Conservation (phyloP, 2,329 filamentous ascomycete species). For the Fusarium xyrophilum region DNA sequence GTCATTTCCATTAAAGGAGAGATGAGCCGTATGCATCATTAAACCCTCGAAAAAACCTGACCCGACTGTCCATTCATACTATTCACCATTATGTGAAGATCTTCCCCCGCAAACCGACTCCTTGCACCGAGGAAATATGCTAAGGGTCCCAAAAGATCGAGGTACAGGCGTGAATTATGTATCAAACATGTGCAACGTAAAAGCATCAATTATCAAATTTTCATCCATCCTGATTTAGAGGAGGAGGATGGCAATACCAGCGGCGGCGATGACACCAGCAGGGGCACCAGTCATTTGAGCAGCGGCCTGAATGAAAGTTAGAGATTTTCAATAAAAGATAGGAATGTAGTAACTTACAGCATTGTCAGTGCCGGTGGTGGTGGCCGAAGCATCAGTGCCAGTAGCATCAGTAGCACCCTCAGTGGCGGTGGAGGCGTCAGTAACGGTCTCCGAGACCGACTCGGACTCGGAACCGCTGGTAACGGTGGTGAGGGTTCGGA, state of each 20-base stretch:
- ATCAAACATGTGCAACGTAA: slow-evolving; percentile 51
- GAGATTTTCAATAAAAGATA: background rate
- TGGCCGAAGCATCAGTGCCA: slow-evolving; percentile 27
- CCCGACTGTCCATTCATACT: slow-evolving; percentile 42
- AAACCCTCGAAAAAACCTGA: slow-evolving; percentile 44
- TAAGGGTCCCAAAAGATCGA: slow-evolving; percentile 41
- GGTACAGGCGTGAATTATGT: slow-evolving; percentile 52
- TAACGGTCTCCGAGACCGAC: slow-evolving; percentile 29
- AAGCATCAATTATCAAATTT: slow-evolving; percentile 37
- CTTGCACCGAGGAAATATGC: slow-evolving; percentile 36
- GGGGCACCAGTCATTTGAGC: slow-evolving; percentile 55
- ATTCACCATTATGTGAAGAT: slow-evolving; percentile 42
- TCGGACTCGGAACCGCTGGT: slow-evolving; percentile 19
- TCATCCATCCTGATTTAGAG: slow-evolving; percentile 49
- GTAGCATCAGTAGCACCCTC: slow-evolving; percentile 15
- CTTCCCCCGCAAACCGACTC: slow-evolving; percentile 29
- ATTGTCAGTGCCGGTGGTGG: slow-evolving; percentile 33
- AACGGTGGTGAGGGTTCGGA: slow-evolving; percentile 35
- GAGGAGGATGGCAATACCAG: slow-evolving; percentile 57
- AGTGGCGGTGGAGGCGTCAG: slow-evolving; percentile 30
- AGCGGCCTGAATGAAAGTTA: slow-evolving; percentile 37
- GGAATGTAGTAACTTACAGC: slow-evolving; percentile 42
- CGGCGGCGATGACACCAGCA: slow-evolving; percentile 56
- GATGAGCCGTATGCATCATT: slow-evolving; percentile 48
- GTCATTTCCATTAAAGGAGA: slow-evolving; percentile 47